These are phyloP conservation scores for Teratosphaeria nubilosa DNA, from an alignment of 2,329 filamentous ascomycete species.

Conservation along the genomic window DNA sequence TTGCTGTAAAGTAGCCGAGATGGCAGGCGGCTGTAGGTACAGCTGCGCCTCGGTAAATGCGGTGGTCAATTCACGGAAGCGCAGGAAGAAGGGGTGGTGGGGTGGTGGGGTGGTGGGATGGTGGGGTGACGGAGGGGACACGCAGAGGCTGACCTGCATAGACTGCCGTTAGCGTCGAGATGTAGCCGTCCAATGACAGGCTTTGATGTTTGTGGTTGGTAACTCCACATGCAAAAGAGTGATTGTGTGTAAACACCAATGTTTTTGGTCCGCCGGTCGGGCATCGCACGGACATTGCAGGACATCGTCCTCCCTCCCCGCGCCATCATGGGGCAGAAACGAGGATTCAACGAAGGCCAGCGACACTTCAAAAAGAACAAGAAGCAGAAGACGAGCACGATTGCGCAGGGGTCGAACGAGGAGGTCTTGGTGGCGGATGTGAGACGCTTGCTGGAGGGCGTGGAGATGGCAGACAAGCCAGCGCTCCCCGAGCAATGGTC, in stretches of 20 bases:
- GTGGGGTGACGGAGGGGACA: not conserved
- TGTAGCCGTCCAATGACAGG: not conserved
- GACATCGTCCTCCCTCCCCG: not conserved
- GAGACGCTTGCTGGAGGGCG: slow-evolving; percentile 28
- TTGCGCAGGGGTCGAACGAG: slow-evolving; percentile 38
- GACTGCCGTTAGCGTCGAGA: not conserved
- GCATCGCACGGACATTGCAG: not conserved
- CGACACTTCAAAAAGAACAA: slow-evolving; percentile 35
- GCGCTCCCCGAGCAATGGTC: slow-evolving; percentile 45
- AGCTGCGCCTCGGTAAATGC: too few species aligned
- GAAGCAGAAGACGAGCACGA: slow-evolving; percentile 36
- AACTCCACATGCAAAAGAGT: not conserved
- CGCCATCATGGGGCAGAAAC: slow-evolving; percentile 25
- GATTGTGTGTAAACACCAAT: not conserved
- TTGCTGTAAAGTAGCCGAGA: too few species aligned
- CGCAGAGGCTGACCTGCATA: not conserved
- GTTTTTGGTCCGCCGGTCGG: not conserved
- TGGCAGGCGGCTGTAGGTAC: too few species aligned
- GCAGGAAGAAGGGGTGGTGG: too few species aligned
- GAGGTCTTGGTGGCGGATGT: slow-evolving; percentile 40
- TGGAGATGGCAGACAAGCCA: slow-evolving; percentile 6
- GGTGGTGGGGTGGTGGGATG: too few species aligned
- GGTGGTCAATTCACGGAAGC: too few species aligned
- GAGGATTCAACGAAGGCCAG: slow-evolving; percentile 28
- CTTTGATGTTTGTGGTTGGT: not conserved